Base-by-base conservation (phyloP, 2,329 filamentous ascomycete species). In the Aspergillus viridinutans region DNA sequence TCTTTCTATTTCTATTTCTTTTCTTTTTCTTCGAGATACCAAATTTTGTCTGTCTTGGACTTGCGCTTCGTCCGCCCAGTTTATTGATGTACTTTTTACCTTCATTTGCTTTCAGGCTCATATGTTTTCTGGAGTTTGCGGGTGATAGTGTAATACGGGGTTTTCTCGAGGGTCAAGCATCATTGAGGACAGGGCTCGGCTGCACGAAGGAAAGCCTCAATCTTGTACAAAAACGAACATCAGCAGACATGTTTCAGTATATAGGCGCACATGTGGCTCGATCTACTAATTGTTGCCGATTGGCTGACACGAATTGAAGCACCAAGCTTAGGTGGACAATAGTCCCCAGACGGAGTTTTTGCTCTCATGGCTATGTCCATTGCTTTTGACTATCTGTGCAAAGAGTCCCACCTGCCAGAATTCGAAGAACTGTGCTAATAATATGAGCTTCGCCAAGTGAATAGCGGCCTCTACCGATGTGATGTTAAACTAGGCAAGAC, bases 401-500 rank as follows among this genome's bases (percentile, higher is more conserved):
- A 43, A 35, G 14, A 17, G 14, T 17, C 14, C 2, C 32, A 35
- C 14, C 32, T 35, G 32, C 14, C 32, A 35, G 12, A 35, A 14
- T 3, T 17, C 29, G 29, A 32, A 32, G 29, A 32, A 32, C 29
- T 32, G 12, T 32, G 29, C 29, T 32, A 32, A 32, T 14, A 6
- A 17, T 12, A 47, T 25, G 43, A 3, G 10, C 21, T 14, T 7
- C 12, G 12, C 3, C 5, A 47, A 47, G 23, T 23, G 21, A 9
- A 4, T 25, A 23, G 12, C 29, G 28, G 10, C 17, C n/a, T 35
- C 17, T 51, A 42, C 3, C 17, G 20, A 6, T 43, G 10, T 17
- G 55, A 57, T 26, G 57, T 29, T 20, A 80, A 75, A 78, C 49
- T 67, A 67, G 25, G 84, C 79, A 95, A 63, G 83, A 85, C 76